phyloP scores from a whole-genome alignment of 2,329 filamentous ascomycete genomes.

The Dactylellina parvicollis region DNA sequence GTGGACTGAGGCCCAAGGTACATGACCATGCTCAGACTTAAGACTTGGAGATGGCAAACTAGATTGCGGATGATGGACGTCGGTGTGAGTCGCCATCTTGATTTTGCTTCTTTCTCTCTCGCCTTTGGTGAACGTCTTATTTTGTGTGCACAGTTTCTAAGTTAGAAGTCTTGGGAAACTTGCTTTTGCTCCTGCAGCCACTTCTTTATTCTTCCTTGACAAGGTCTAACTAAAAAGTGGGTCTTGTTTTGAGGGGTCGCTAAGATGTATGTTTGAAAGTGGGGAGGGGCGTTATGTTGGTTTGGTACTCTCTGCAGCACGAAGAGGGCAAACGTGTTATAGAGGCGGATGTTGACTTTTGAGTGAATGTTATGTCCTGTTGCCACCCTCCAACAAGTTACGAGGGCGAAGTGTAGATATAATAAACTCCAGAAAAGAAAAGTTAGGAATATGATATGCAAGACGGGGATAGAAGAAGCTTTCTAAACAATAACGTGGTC shows the following conservation, averaged over 20 bases:
- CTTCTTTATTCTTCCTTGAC: conserved; percentile 13
- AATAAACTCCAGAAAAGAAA: conserved; percentile 44
- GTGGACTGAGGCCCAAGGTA: conserved; percentile 44
- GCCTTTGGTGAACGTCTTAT: conserved; percentile 16
- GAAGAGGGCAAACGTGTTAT: conserved; percentile 37
- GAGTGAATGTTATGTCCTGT: conserved; percentile 46
- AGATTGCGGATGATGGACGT: conserved; percentile 21
- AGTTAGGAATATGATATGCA: conserved; percentile 23
- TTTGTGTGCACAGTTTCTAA: conserved; percentile 35
- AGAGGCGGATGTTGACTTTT: conserved; percentile 45
- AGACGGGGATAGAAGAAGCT: conserved; percentile 26
- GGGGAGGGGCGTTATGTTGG: conserved; percentile 43
- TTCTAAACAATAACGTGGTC: conserved; percentile 50
- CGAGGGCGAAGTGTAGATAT: conserved; percentile 27
- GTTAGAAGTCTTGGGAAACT: conserved; percentile 27
- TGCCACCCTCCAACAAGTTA: conserved; percentile 30
- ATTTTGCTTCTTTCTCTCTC: conserved; percentile 30
- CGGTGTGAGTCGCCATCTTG: conserved; percentile 30
- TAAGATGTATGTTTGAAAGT: conserved; percentile 35
- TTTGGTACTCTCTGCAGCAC: conserved; percentile 20
- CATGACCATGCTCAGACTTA: conserved; percentile 39
- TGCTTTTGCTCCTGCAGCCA: conserved; percentile 43
- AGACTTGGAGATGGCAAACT: conserved; percentile 30
- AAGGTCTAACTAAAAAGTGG: conserved; percentile 25
- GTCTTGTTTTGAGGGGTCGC: conserved; percentile 31